phyloP scores from a whole-genome alignment of 148 eudicot species.

The Silene latifolia region DNA sequence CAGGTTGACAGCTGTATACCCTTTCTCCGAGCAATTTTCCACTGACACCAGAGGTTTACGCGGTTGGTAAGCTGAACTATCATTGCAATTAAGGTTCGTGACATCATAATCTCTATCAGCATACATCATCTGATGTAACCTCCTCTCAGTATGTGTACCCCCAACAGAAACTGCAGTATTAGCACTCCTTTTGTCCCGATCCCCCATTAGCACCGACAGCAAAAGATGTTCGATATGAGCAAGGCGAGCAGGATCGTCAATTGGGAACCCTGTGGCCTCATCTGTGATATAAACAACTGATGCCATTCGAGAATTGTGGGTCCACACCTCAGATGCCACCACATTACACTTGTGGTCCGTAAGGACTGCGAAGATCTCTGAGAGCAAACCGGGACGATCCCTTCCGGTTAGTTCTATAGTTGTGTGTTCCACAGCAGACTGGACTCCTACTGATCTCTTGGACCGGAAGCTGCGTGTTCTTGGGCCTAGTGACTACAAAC shows the following conservation, averaged over 20 bases:
- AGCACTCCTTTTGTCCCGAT: conserved; percentile 57
- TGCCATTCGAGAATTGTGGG: conserved; percentile 92
- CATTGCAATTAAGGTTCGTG: conserved; percentile 20
- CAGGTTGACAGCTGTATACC: conserved; percentile 71
- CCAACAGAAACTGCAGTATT: conserved; percentile 72
- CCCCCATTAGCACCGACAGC: conserved; percentile 60
- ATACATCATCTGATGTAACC: conserved; percentile 93
- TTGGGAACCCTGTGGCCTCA: conserved; percentile 50
- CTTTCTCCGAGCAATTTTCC: conserved; percentile 62
- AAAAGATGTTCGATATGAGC: conserved; percentile 69
- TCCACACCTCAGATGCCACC: conserved; percentile 88
- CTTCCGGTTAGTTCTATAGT: conserved; percentile 76
- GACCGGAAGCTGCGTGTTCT: conserved; percentile 72
- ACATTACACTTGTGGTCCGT: conserved; percentile 72
- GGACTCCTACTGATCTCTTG: conserved; percentile 65
- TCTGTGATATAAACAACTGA: conserved; percentile 76
- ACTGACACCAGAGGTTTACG: conserved; percentile 55
- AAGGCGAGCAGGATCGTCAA: conserved; percentile 55
- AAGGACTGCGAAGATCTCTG: conserved; percentile 82
- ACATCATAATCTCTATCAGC: conserved; percentile 82
- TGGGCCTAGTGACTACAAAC: conserved; percentile 71
- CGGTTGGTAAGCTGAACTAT: conserved; percentile 28
- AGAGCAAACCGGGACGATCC: conserved; percentile 87
- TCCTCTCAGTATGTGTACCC: conserved; percentile 65
- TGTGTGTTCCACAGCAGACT: conserved; percentile 60